Conservation (phyloP, 2,329 filamentous ascomycete species). For the Alternaria longipes region DNA sequence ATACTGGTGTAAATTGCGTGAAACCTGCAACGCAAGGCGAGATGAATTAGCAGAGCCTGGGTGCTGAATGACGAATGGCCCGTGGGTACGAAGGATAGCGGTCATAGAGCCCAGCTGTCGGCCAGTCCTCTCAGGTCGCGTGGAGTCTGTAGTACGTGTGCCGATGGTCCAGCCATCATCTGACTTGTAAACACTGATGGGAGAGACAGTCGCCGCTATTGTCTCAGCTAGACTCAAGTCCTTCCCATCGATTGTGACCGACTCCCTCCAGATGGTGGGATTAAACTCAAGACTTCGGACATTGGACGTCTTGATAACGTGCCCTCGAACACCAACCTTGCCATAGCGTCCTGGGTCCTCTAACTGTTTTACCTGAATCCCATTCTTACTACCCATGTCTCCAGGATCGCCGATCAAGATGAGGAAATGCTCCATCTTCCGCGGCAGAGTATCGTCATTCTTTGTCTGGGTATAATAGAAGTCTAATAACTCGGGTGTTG, state of each 20-base stretch:
- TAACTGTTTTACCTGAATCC: slow-evolving; percentile 62
- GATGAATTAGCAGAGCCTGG: slow-evolving; percentile 38
- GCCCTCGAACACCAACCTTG: slow-evolving; percentile 55
- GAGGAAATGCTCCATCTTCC: slow-evolving; percentile 52
- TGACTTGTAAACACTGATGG: slow-evolving; percentile 4
- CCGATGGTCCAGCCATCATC: slow-evolving; percentile 16
- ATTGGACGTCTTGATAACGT: slow-evolving; percentile 45
- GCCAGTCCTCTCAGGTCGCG: slow-evolving; percentile 49
- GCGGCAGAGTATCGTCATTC: slow-evolving; percentile 26
- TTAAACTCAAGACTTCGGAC: slow-evolving; percentile 44
- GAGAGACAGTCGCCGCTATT: not conserved
- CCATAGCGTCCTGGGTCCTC: slow-evolving; percentile 61
- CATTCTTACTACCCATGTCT: slow-evolving; percentile 62
- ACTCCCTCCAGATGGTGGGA: slow-evolving; percentile 21
- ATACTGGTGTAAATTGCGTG: slow-evolving; percentile 67
- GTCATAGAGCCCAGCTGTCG: slow-evolving; percentile 63
- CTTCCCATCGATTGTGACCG: slow-evolving; percentile 36
- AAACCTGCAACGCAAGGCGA: slow-evolving; percentile 61
- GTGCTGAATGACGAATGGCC: slow-evolving; percentile 56
- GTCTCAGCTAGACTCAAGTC: slow-evolving; percentile 19
- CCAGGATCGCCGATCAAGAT: slow-evolving; percentile 62
- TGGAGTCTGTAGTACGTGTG: not conserved
- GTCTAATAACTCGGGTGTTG: slow-evolving; percentile 57
- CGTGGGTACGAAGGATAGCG: slow-evolving; percentile 61
- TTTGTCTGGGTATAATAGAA: slow-evolving; percentile 58